These are phyloP conservation scores for Mycosphaerella sp. DNA, from an alignment of 2,329 filamentous ascomycete genomes.

Conservation along the genomic window DNA sequence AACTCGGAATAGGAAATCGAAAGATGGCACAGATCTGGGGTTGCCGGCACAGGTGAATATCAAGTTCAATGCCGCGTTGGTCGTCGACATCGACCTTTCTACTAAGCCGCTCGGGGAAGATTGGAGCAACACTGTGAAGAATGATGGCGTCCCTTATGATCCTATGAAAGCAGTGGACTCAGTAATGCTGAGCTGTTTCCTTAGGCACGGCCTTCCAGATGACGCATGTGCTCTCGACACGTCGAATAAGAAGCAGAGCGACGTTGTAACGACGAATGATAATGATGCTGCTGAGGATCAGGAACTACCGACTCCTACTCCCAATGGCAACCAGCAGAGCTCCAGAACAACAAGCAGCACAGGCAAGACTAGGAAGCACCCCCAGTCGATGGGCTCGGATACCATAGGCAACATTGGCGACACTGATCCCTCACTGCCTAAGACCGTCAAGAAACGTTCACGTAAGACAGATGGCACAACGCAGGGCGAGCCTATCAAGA, in stretches of 20 bases:
- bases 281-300: slow-evolving; percentile 45
- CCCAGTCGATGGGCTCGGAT: background rate
- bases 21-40: slow-evolving; percentile 20
- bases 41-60: slow-evolving; percentile 29
- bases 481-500: background rate
- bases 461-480: background rate
- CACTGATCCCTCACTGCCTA: background rate
- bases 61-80: slow-evolving; percentile 34
- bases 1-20: slow-evolving; percentile 24
- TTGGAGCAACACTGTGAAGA: background rate
- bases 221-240: slow-evolving; percentile 13
- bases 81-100: slow-evolving; percentile 28
- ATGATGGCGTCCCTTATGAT: slow-evolving; percentile 32
- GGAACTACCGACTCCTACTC: slow-evolving; percentile 5
- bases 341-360: background rate
- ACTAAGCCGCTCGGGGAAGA: background rate
- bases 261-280: too few relatives aligned
- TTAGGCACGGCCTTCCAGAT: slow-evolving; percentile 30
- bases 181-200: slow-evolving; percentile 34
- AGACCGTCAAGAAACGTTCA: slow-evolving; percentile 1
- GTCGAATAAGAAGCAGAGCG: slow-evolving; percentile 3
- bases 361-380: background rate
- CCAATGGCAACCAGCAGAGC: background rate
- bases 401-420: background rate
- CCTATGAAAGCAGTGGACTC: slow-evolving; percentile 32